Evolutionary conservation across 495 filamentous ascomycete species (phyloP).

Genomic region (Tuber calosporum): DNA sequence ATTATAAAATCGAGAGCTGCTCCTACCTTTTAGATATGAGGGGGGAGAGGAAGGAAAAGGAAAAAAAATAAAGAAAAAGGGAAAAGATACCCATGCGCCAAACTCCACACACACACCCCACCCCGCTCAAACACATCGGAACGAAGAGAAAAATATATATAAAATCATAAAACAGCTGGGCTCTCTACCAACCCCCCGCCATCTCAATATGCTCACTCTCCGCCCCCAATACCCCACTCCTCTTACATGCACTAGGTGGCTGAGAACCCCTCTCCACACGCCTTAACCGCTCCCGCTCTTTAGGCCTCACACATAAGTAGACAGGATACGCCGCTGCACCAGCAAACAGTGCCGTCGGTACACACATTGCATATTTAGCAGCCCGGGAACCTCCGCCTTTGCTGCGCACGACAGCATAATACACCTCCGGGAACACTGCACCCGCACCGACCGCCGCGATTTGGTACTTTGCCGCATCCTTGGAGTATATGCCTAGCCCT

Average conservation of each 20-base stretch:
- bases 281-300: constrained; percentile 58
- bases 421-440: constrained; percentile 52
- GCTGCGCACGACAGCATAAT: constrained; percentile 44
- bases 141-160: background rate
- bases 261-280: constrained; percentile 41
- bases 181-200: background rate
- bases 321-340: constrained; percentile 55
- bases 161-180: background rate
- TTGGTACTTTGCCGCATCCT: constrained; percentile 51
- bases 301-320: constrained; percentile 52
- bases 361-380: constrained; percentile 50
- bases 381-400: constrained; percentile 26
- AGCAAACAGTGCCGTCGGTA: constrained; percentile 55
- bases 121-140: background rate
- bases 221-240: background rate
- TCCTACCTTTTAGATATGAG: background rate
- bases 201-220: background rate
- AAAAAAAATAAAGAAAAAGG: background rate
- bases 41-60: background rate
- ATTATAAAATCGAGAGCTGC: background rate
- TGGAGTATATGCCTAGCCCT: constrained; percentile 56
- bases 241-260: background rate
- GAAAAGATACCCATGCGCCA: background rate
- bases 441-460: constrained; percentile 55
- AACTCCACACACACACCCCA: background rate